phyloP scores from a whole-genome alignment of 768 basidiomycete genomes.

The Kwoniella mangroviensis region DNA sequence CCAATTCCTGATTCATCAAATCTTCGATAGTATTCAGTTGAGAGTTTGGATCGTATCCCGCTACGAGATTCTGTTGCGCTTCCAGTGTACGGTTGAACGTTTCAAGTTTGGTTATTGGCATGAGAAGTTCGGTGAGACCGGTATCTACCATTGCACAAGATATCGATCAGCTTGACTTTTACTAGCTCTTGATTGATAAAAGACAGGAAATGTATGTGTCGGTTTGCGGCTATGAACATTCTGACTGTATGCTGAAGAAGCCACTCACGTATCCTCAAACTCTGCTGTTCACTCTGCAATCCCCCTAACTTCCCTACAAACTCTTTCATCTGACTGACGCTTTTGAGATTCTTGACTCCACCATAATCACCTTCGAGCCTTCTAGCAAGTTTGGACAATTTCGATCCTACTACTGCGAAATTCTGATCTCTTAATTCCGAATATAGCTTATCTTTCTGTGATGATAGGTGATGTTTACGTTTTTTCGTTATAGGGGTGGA shows the following conservation, averaged over 20 bases:
- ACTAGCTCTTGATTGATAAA: not conserved
- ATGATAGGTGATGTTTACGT: conserved; percentile 85
- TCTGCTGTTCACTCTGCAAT: conserved; percentile 87
- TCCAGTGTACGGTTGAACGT: conserved; percentile 89
- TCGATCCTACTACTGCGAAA: conserved; percentile 84
- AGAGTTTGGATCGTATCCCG: conserved; percentile 79
- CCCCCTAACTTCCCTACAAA: conserved; percentile 96
- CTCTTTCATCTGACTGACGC: conserved; percentile 85
- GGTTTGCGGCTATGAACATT: no score
- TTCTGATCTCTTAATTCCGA: conserved; percentile 85
- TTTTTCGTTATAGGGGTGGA: conserved; percentile 64
- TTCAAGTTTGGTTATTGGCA: conserved; percentile 80
- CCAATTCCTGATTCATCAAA: conserved; percentile 81
- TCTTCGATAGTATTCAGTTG: conserved; percentile 90
- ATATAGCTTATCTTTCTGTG: conserved; percentile 77
- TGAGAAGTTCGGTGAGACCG: conserved; percentile 86
- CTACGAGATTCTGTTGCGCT: conserved; percentile 96
- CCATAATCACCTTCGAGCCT: conserved; percentile 92
- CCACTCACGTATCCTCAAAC: conserved; percentile 79
- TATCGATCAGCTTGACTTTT: not conserved
- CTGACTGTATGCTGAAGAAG: not conserved
- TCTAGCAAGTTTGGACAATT: conserved; percentile 77
- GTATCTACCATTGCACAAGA: conserved; percentile 68
- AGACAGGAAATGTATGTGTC: not conserved
- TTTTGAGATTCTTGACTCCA: conserved; percentile 83